Percentiles rank a stretch among this genome's conserved stretches.
phyloP scores from a whole-genome alignment of 2,329 filamentous ascomycete species.

The Trichoderma atrobrunneum region DNA sequence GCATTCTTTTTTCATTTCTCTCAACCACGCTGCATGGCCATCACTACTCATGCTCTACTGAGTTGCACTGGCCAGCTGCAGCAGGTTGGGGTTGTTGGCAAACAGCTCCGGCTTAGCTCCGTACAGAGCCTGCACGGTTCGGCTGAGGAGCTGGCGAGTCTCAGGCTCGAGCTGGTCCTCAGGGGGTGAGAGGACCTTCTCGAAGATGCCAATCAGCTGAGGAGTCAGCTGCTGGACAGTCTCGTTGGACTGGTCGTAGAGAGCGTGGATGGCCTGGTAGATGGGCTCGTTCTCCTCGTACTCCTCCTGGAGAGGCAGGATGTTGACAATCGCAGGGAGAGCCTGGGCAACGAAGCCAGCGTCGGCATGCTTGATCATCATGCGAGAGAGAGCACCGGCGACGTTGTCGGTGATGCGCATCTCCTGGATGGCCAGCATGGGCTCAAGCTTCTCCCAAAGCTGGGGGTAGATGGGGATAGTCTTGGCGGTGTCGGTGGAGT shows the following conservation, averaged over 20 bases:
- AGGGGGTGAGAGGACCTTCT: conserved; percentile 68
- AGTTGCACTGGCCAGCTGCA: conserved; percentile 31
- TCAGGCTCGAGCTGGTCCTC: conserved; percentile 73
- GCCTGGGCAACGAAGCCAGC: conserved; percentile 77
- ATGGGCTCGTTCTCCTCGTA: conserved; percentile 96
- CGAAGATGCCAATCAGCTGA: conserved; percentile 67
- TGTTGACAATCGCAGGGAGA: conserved; percentile 72
- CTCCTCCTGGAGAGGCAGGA: conserved; percentile 87
- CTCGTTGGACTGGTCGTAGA: conserved; percentile 71
- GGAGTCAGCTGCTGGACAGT: conserved; percentile 69
- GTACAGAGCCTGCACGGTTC: conserved; percentile 55
- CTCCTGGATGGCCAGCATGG: conserved; percentile 72
- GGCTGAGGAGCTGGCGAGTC: conserved; percentile 63
- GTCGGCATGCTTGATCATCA: conserved; percentile 88
- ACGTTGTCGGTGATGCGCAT: conserved; percentile 89
- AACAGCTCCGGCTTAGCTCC: conserved; percentile 36
- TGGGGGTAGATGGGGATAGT: conserved; percentile 73
- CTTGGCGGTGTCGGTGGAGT: conserved; percentile 67
- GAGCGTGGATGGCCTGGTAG: conserved; percentile 82
- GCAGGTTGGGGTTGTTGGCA: conserved; percentile 32
- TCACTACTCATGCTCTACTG: conserved; percentile 13
- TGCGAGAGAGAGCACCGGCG: conserved; percentile 82
- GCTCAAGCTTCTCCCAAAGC: conserved; percentile 83
- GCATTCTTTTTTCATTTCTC: neutral
- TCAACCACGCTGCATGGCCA: neutral